Evolutionary conservation across 2,329 filamentous ascomycete species (phyloP), one percentile per base, ranked within the genome.

Genomic region (Escovopsis weberi): DNA sequence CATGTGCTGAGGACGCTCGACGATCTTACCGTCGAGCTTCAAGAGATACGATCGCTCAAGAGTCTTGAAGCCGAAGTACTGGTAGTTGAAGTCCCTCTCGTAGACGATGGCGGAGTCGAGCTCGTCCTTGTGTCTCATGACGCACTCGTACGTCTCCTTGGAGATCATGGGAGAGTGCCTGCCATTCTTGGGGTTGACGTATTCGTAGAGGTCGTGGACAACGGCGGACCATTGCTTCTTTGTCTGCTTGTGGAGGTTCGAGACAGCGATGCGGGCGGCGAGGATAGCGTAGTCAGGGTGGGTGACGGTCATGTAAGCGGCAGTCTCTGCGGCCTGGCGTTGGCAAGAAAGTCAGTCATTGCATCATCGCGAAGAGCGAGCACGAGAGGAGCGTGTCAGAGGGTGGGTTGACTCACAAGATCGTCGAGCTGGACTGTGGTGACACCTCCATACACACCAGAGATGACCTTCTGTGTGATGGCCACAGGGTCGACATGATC

Each of bases 211-310:
- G 57, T 98, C 91, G 55, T 78, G 81, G 55, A 98, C 76, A 46
- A 98, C 91, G 40, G 85, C 73, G n/a, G 91, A 96, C 72, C 93
- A 98, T 62, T 96, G 89, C 75, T 98, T 98, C 78, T 96, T 96
- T 51, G 91, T 98, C 75, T 98, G 91, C 71, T 98, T 98, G 80
- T 98, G 91, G 46, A 98, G 82, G 70, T 98, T 98, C 59, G 91
- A 98, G 43, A 98, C 91, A 54, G 91, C 91, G 60, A 98, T 96
- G 68, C 91, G 88, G 52, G 91, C 91, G 51, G 91, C 91, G 46
- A 98, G 86, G 61, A 96, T 93, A 62, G 91, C 91, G 64, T 98
- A 98, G 69, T 98, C 91, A 57, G 91, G 91, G 64, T 98, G 91
- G 49, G 89, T 98, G 55, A 95, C 89, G 47, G 91, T 98, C 91